Conservation (phyloP, 2,329 filamentous ascomycete genomes). For the Aspergillus uvarum region DNA sequence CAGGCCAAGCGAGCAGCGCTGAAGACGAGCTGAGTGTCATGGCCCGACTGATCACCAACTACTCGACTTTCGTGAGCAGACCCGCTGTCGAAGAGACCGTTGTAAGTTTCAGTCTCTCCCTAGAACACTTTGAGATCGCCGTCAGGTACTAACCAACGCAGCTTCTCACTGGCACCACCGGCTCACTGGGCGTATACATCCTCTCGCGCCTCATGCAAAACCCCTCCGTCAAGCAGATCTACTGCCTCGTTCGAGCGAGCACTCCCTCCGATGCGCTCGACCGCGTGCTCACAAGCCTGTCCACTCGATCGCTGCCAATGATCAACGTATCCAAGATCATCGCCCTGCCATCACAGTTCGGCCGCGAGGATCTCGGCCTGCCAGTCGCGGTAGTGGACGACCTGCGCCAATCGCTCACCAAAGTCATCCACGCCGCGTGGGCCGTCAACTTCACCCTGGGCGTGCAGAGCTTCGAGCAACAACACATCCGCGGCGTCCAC, state of each 20-base stretch:
- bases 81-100: slow-evolving; percentile 21
- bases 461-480: slow-evolving; percentile 56
- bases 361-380: slow-evolving; percentile 4
- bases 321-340: slow-evolving; percentile 10
- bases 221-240: slow-evolving; percentile 3
- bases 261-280: slow-evolving; percentile 5
- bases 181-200: slow-evolving; percentile 63
- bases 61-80: slow-evolving; percentile 39
- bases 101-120: neutral
- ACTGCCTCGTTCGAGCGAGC: slow-evolving; percentile 11
- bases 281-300: slow-evolving; percentile 11
- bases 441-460: slow-evolving; percentile 63
- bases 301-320: slow-evolving; percentile 7
- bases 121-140: too few relatives aligned
- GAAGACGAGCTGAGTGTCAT: slow-evolving; percentile 49
- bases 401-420: slow-evolving; percentile 47
- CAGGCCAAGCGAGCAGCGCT: slow-evolving; percentile 33
- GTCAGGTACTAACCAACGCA: neutral
- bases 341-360: slow-evolving; percentile 7
- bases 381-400: slow-evolving; percentile 20
- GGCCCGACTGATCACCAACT: slow-evolving; percentile 49
- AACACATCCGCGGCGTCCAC: slow-evolving; percentile 53
- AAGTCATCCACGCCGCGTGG: slow-evolving; percentile 65
- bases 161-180: slow-evolving; percentile 64
- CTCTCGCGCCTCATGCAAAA: slow-evolving; percentile 44